Evolutionary conservation across 2,329 filamentous ascomycete species (phyloP).

Genomic region (Camillea tinctor): DNA sequence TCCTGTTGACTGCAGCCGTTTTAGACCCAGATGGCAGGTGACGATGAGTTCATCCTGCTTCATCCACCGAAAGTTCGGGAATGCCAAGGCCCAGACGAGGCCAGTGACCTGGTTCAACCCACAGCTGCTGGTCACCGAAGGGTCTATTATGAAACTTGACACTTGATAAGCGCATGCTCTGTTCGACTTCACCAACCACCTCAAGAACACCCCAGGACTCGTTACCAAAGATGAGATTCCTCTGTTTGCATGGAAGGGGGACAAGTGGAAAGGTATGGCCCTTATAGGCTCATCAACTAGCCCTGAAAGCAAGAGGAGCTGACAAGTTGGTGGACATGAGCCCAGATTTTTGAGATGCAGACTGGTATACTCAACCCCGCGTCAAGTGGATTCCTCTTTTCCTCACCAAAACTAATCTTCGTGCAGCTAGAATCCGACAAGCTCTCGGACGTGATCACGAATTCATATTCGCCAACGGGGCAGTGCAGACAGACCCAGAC

Average conservation of each 20-base stretch:
- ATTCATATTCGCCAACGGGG: constrained; percentile 27
- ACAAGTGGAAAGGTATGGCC: constrained; percentile 24
- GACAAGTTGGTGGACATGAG: constrained; percentile 3
- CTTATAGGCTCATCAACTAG: not conserved
- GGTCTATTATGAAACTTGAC: not conserved
- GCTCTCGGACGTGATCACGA: constrained; percentile 25
- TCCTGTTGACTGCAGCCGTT: not conserved
- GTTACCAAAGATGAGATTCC: constrained; percentile 17
- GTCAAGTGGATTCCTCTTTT: not conserved
- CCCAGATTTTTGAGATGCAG: constrained; percentile 30
- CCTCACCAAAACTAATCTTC: constrained; percentile 9
- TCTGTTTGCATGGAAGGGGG: constrained; percentile 25
- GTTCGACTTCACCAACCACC: not conserved
- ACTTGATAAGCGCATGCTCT: not conserved
- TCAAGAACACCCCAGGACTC: not conserved
- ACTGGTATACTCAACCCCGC: constrained; percentile 18
- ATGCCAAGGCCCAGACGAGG: not conserved
- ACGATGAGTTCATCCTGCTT: not conserved
- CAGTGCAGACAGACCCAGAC: constrained; percentile 22
- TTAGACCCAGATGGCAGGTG: not conserved
- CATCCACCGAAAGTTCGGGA: not conserved
- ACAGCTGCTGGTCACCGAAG: not conserved
- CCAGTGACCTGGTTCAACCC: not conserved
- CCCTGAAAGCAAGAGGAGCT: constrained; percentile 6
- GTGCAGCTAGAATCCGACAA: constrained; percentile 25